A percentile compares a stretch with the other conserved stretches of the same genome.
Conservation (phyloP, 2,329 filamentous ascomycete species). For the Trichoderma sp. region DNA sequence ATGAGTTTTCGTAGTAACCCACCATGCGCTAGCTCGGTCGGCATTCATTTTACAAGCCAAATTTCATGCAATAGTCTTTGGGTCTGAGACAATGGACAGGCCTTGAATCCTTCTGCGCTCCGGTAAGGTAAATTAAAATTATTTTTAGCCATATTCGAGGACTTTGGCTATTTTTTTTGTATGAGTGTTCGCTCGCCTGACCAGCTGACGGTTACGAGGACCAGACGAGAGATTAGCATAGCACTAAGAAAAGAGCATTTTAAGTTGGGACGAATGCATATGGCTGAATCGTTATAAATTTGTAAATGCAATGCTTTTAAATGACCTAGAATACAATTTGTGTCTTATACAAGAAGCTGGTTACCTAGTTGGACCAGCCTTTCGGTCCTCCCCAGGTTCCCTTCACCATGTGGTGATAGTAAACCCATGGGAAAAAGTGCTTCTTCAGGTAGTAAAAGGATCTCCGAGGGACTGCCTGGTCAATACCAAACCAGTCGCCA, state of each 20-base stretch:
- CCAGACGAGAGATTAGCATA: neutral
- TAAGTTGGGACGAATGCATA: neutral
- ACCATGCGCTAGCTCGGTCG: neutral
- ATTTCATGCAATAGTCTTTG: neutral
- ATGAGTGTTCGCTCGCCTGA: fast-evolving
- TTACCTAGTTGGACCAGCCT: slow-evolving; percentile 42
- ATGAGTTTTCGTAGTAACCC: neutral
- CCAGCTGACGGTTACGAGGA: neutral
- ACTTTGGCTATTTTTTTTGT: neutral
- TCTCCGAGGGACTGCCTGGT: slow-evolving; percentile 57
- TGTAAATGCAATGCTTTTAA: neutral
- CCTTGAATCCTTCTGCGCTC: neutral
- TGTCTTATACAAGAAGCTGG: neutral
- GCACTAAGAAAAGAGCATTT: neutral
- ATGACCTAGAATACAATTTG: neutral
- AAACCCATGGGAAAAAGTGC: slow-evolving; percentile 69
- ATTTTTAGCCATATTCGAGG: neutral
- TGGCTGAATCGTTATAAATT: neutral
- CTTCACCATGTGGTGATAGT: slow-evolving; percentile 60
- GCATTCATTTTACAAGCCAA: neutral
- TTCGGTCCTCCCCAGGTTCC: slow-evolving; percentile 63
- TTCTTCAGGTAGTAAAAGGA: slow-evolving; percentile 65
- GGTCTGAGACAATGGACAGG: neutral
- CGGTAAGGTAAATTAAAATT: neutral
- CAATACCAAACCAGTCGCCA: slow-evolving; percentile 52